These are phyloP conservation scores for Trypanosoma melophagium DNA, from an alignment of 208 protist species.

Conservation along the genomic window DNA sequence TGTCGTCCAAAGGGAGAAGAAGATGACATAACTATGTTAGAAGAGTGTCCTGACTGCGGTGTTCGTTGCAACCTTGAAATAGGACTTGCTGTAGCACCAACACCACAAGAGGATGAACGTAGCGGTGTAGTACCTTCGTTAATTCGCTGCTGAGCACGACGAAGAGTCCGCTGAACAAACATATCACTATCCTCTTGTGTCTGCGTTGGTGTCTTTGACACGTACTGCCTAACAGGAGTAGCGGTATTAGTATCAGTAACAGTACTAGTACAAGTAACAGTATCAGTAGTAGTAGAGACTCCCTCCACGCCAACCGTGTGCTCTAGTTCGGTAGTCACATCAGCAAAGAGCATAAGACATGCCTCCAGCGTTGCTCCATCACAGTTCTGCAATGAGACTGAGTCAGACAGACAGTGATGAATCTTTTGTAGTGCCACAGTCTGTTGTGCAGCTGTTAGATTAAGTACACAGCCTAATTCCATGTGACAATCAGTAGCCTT, in stretches of 20 bases:
- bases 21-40: not conserved
- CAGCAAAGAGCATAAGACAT: constrained; percentile 23
- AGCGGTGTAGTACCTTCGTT: not conserved
- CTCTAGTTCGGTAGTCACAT: not conserved
- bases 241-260: not conserved
- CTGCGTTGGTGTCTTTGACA: not conserved
- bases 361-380: constrained; percentile 25
- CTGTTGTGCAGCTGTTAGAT: constrained; percentile 9
- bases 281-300: not conserved
- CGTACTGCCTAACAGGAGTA: not conserved
- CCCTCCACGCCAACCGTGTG: not conserved
- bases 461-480: not conserved
- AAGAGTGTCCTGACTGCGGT: too few species aligned
- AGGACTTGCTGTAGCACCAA: too few species aligned
- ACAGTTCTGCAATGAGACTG: not conserved
- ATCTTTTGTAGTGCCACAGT: constrained; percentile 25
- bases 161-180: not conserved
- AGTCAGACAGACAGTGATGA: constrained; percentile 13
- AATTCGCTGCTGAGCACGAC: constrained; percentile 1
- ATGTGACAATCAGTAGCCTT: not conserved
- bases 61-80: too few species aligned
- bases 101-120: too few species aligned
- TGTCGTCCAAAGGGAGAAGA: not conserved
- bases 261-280: too few species aligned
- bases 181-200: not conserved